These are phyloP conservation scores for Penstemon barbatus DNA, from an alignment of 257 asterid species.

Conservation along the genomic window DNA sequence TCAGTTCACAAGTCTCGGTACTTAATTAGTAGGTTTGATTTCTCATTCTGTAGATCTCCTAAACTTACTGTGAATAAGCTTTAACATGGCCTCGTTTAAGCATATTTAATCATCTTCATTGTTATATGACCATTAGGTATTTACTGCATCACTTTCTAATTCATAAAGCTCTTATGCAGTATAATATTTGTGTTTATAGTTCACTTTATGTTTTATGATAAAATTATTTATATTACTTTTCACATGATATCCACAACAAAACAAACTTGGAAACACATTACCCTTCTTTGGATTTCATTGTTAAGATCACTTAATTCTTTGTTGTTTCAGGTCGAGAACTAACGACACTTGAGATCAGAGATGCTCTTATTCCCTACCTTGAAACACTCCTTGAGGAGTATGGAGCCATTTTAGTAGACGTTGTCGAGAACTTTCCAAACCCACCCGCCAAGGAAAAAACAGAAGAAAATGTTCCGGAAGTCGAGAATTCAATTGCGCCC, in stretches of 20 bases:
- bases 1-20: conserved; percentile 86
- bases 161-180: no score
- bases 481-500: conserved; percentile 40
- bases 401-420: conserved; percentile 58
- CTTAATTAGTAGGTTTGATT: conserved; percentile 94
- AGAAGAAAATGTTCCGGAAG: conserved; percentile 37
- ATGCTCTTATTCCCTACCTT: conserved; percentile 85
- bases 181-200: no score
- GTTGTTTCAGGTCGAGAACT: conserved; percentile 78
- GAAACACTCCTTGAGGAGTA: conserved; percentile 70
- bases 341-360: conserved; percentile 89
- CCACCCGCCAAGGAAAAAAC: conserved; percentile 56
- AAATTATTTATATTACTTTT: no score
- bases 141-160: no score
- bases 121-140: no score
- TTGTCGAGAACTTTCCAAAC: conserved; percentile 74
- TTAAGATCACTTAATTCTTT: conserved; percentile 16
- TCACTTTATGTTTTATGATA: no score
- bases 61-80: background rate
- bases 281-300: conserved; percentile 11
- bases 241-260: no score
- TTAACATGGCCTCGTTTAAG: background rate
- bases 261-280: no score
- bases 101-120: no score
- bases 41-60: conserved; percentile 28